These are phyloP conservation scores for Retiboletus flavoniger DNA, from an alignment of 1,284 basidiomycete species.

Conservation along the genomic window DNA sequence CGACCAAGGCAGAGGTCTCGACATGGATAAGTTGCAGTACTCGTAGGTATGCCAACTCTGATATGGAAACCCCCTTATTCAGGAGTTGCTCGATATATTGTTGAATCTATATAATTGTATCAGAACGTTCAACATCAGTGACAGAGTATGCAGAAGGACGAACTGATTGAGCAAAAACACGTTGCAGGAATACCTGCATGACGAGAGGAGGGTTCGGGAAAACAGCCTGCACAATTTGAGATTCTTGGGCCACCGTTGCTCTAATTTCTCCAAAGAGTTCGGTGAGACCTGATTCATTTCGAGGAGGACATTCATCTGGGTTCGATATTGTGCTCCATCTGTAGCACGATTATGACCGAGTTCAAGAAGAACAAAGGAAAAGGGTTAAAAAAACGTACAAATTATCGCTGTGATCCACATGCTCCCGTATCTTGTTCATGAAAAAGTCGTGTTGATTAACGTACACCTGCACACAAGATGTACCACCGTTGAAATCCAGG, in stretches of 20 bases:
- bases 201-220: constrained; percentile 98
- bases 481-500: constrained; percentile 96
- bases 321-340: constrained; percentile 85
- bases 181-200: constrained; percentile 97
- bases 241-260: constrained; percentile 90
- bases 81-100: constrained; percentile 90
- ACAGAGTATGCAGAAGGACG: constrained; percentile 29
- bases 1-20: constrained; percentile 78
- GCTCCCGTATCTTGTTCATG: constrained; percentile 81
- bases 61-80: constrained; percentile 68
- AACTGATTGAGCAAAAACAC: constrained; percentile 97
- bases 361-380: neutral
- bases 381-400: constrained; percentile 49
- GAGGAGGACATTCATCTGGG: constrained; percentile 78
- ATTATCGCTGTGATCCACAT: constrained; percentile 53
- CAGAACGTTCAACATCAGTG: constrained; percentile 4
- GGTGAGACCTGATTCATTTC: constrained; percentile 75
- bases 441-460: constrained; percentile 99
- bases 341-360: constrained; percentile 15
- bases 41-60: constrained; percentile 89
- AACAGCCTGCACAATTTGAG: constrained; percentile 97
- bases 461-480: constrained; percentile 96
- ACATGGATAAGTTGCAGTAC: constrained; percentile 87
- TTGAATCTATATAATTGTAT: constrained; percentile 69
- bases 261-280: constrained; percentile 88